A percentile compares a stretch with the other conserved stretches of the same genome.
Conservation (phyloP, 2,329 filamentous ascomycete genomes). For the Sclerotinia subarctica region DNA sequence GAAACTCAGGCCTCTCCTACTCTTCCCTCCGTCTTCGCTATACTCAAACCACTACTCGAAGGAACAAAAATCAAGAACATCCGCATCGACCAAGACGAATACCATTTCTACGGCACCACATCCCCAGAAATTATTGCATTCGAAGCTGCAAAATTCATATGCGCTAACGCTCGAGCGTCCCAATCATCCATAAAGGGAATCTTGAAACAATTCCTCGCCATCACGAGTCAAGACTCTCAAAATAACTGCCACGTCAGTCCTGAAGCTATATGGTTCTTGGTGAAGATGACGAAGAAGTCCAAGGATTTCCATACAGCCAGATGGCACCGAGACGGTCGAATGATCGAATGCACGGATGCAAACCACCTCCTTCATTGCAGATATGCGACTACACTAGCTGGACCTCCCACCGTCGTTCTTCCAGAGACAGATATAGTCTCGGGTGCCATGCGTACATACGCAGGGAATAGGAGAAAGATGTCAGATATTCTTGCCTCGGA, state of each 20-base stretch:
- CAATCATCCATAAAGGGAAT: background rate
- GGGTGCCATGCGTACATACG: background rate
- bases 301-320: background rate
- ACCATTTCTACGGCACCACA: slow-evolving; percentile 3
- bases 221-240: slow-evolving; percentile 6
- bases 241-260: background rate
- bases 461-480: background rate
- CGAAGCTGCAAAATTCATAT: slow-evolving; percentile 16
- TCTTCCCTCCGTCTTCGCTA: background rate
- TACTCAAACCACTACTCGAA: background rate
- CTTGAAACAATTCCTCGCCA: background rate
- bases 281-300: slow-evolving; percentile 4
- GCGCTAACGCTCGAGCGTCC: background rate
- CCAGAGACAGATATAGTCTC: slow-evolving; percentile 5
- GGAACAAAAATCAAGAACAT: background rate
- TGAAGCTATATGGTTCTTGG: slow-evolving; percentile 9
- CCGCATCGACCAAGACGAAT: background rate
- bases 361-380: slow-evolving; percentile 9
- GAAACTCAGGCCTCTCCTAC: background rate
- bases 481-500: slow-evolving; percentile 5
- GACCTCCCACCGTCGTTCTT: slow-evolving; percentile 15
- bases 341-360: slow-evolving; percentile 3
- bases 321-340: slow-evolving; percentile 19
- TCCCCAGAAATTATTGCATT: background rate
- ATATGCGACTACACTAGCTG: slow-evolving; percentile 1